A percentile compares a stretch with the other conserved stretches of the same genome.
Conservation (phyloP, 1,284 basidiomycete species). For the Xanthoconium separans region DNA sequence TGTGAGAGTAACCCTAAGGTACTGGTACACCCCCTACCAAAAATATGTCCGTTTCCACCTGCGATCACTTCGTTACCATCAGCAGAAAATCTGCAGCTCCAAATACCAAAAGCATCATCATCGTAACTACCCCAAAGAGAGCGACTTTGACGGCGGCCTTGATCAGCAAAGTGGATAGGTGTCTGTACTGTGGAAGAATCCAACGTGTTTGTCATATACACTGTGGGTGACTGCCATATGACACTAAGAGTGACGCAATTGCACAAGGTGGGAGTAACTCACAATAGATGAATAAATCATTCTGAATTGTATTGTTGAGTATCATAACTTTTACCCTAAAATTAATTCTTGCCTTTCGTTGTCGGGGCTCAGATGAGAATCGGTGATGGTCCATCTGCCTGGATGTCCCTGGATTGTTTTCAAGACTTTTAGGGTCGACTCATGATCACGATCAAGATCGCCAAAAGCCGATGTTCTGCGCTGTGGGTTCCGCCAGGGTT, state of each 20-base stretch:
- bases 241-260: conserved; percentile 3
- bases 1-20: background rate
- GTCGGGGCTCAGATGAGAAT: conserved; percentile 89
- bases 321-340: conserved; percentile 50
- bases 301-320: conserved; percentile 40
- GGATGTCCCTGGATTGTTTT: conserved; percentile 78
- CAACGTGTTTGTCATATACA: conserved; percentile 84
- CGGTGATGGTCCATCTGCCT: conserved; percentile 91
- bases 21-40: conserved; percentile 48
- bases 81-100: conserved; percentile 93
- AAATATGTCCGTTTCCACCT: conserved; percentile 74
- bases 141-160: conserved; percentile 30
- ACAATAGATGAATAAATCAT: conserved; percentile 93
- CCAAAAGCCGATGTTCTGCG: conserved; percentile 15
- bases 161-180: conserved; percentile 71
- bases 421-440: conserved; percentile 71
- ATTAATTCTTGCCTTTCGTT: conserved; percentile 71
- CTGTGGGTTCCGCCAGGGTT: conserved; percentile 16
- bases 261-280: conserved; percentile 22
- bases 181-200: conserved; percentile 71
- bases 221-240: conserved; percentile 55
- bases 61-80: conserved; percentile 91
- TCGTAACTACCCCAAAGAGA: conserved; percentile 40
- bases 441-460: conserved; percentile 41
- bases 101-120: conserved; percentile 72